Conservation (phyloP, 2,329 filamentous ascomycete species). For the Aspergillus proliferans region DNA sequence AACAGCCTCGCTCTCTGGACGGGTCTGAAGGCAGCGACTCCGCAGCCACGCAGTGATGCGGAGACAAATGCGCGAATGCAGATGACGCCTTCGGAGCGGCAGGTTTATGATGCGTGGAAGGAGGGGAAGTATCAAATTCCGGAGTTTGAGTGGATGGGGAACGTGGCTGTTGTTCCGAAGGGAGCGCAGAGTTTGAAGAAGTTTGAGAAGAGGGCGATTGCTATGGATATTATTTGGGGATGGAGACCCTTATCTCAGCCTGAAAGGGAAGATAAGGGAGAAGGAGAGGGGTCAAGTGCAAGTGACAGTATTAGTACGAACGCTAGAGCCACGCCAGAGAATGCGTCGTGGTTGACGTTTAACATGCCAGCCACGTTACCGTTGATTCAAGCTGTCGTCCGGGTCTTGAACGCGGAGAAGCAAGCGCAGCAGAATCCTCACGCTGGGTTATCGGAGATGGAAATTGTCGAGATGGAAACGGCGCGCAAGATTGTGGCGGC, state of each 20-base stretch:
- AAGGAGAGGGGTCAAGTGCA: too few relatives aligned
- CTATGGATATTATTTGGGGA: slow-evolving; percentile 16
- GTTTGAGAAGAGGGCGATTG: slow-evolving; percentile 13
- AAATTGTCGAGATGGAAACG: slow-evolving; percentile 17
- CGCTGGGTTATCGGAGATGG: slow-evolving; percentile 9
- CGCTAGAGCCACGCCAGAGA: slow-evolving; percentile 15
- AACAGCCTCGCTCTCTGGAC: slow-evolving; percentile 17
- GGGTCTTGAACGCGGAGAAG: slow-evolving; percentile 11
- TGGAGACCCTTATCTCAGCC: slow-evolving; percentile 1
- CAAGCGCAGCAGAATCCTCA: slow-evolving; percentile 8
- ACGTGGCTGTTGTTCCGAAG: slow-evolving; percentile 10
- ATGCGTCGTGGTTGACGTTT: slow-evolving; percentile 19
- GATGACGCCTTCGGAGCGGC: slow-evolving; percentile 9
- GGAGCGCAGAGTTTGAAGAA: slow-evolving; percentile 13
- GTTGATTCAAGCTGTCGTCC: slow-evolving; percentile 19
- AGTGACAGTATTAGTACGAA: background rate
- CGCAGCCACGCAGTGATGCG: slow-evolving; percentile 1
- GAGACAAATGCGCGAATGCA: slow-evolving; percentile 9
- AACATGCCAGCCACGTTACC: slow-evolving; percentile 11
- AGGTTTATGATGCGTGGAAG: slow-evolving; percentile 12
- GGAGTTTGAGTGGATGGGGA: slow-evolving; percentile 12
- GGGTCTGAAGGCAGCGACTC: slow-evolving; percentile 8
- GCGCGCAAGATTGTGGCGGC: slow-evolving; percentile 10
- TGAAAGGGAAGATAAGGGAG: background rate
- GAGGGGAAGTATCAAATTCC: slow-evolving; percentile 2